phyloP scores from a whole-genome alignment of 805 yeast species.

The Candida lessepsii region DNA sequence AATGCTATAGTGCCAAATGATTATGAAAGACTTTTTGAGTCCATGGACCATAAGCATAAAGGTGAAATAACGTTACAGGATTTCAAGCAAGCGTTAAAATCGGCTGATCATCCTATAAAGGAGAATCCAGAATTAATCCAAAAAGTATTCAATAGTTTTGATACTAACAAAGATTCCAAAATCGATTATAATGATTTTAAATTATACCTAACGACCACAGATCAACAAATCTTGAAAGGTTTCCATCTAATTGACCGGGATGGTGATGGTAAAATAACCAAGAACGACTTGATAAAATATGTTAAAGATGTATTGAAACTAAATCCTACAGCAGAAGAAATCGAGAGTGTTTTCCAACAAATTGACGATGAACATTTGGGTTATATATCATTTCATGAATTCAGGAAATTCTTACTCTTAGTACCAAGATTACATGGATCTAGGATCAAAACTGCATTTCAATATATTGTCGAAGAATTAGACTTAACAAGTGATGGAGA shows the following conservation, averaged over 20 bases:
- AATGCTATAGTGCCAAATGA: conserved; percentile 10
- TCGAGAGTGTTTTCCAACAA: conserved; percentile 55
- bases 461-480: conserved; percentile 72
- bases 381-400: conserved; percentile 77
- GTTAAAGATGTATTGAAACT: conserved; percentile 53
- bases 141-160: conserved; percentile 58
- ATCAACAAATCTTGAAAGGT: conserved; percentile 66
- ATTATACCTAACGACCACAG: conserved; percentile 63
- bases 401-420: conserved; percentile 76
- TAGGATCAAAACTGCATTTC: conserved; percentile 75
- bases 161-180: conserved; percentile 51
- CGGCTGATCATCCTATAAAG: conserved; percentile 62
- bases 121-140: conserved; percentile 58
- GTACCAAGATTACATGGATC: conserved; percentile 82
- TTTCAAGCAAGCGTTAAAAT: conserved; percentile 45
- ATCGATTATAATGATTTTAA: conserved; percentile 68
- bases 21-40: conserved; percentile 26
- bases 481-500: conserved; percentile 91
- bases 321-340: conserved; percentile 49
- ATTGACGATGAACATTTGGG: conserved; percentile 61
- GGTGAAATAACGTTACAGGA: conserved; percentile 52
- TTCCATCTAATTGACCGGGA: conserved; percentile 68
- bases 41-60: conserved; percentile 36
- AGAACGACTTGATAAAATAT: conserved; percentile 66
- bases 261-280: conserved; percentile 67